These are phyloP conservation scores for Lactarius hengduanensis DNA, from an alignment of 768 basidiomycete genomes.

Conservation along the genomic window DNA sequence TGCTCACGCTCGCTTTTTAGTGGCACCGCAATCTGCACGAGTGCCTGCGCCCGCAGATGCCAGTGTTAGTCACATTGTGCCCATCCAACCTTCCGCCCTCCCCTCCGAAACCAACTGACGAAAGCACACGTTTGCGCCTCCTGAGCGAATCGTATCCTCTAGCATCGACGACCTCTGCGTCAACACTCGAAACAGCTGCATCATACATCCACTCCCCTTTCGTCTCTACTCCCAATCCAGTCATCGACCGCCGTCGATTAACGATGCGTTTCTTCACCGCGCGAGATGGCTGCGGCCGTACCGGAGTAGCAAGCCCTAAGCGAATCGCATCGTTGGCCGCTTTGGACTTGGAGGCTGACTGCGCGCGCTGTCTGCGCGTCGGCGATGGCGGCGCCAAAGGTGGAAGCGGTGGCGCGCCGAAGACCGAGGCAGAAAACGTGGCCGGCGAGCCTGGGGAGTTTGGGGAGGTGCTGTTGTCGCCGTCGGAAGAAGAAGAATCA, in stretches of 20 bases:
- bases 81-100: slow-evolving; percentile 16
- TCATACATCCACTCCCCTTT: slow-evolving; percentile 28
- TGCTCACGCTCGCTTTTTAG: not conserved
- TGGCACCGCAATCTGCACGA: not conserved
- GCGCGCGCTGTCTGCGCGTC: slow-evolving; percentile 10
- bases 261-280: slow-evolving; percentile 30
- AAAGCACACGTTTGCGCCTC: slow-evolving; percentile 28
- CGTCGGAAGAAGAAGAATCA: not conserved
- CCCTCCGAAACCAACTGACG: slow-evolving; percentile 18
- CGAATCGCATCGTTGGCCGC: slow-evolving; percentile 5
- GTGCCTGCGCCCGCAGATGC: not conserved
- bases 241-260: slow-evolving; percentile 27
- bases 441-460: slow-evolving; percentile 11
- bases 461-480: not conserved
- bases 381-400: slow-evolving; percentile 11
- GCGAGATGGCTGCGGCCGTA: slow-evolving; percentile 17
- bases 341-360: slow-evolving; percentile 15
- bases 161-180: slow-evolving; percentile 18
- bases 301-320: not conserved
- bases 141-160: slow-evolving; percentile 12
- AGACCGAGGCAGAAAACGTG: slow-evolving; percentile 14
- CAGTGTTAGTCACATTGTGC: slow-evolving; percentile 1
- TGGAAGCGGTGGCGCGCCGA: slow-evolving; percentile 4
- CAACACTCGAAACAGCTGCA: slow-evolving; percentile 24
- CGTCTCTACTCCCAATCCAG: slow-evolving; percentile 17